These are phyloP conservation scores for Penicillium brevicompactum DNA, from an alignment of 2,329 filamentous ascomycete genomes.

Conservation along the genomic window DNA sequence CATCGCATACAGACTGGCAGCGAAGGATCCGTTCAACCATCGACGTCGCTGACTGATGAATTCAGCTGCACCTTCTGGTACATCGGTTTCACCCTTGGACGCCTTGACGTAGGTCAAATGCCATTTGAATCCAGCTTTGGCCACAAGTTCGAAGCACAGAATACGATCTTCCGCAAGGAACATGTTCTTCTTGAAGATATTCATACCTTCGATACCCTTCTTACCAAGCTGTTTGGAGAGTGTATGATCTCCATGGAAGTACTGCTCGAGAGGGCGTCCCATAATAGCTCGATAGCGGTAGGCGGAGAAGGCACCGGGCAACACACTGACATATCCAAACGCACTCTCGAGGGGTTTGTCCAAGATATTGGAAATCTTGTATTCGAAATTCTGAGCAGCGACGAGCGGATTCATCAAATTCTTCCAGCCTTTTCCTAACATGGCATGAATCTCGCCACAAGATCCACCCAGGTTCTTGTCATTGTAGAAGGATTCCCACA, in stretches of 20 bases:
- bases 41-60: slow-evolving; percentile 96
- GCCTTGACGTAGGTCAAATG: slow-evolving; percentile 97
- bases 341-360: slow-evolving; percentile 95
- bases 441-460: slow-evolving; percentile 97
- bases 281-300: slow-evolving; percentile 97
- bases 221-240: slow-evolving; percentile 90
- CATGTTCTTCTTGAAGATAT: slow-evolving; percentile 99
- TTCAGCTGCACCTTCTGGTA: slow-evolving; percentile 90
- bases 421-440: slow-evolving; percentile 84
- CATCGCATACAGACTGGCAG: slow-evolving; percentile 89
- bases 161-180: slow-evolving; percentile 99
- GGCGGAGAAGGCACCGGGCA: slow-evolving; percentile 96
- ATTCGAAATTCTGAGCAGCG: slow-evolving; percentile 96
- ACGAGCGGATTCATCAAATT: slow-evolving; percentile 93
- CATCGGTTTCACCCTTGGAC: slow-evolving; percentile 98
- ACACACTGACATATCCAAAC: slow-evolving; percentile 93
- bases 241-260: slow-evolving; percentile 98
- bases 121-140: slow-evolving; percentile 98
- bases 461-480: slow-evolving; percentile 97
- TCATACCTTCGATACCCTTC: slow-evolving; percentile 99
- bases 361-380: slow-evolving; percentile 98
- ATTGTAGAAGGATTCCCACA: slow-evolving; percentile 99
- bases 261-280: slow-evolving; percentile 93
- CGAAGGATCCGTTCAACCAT: slow-evolving; percentile 98
- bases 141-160: slow-evolving; percentile 95